Base-by-base conservation (phyloP, 352 stramenopile species). In the Globisporangium rhizosaccharum region DNA sequence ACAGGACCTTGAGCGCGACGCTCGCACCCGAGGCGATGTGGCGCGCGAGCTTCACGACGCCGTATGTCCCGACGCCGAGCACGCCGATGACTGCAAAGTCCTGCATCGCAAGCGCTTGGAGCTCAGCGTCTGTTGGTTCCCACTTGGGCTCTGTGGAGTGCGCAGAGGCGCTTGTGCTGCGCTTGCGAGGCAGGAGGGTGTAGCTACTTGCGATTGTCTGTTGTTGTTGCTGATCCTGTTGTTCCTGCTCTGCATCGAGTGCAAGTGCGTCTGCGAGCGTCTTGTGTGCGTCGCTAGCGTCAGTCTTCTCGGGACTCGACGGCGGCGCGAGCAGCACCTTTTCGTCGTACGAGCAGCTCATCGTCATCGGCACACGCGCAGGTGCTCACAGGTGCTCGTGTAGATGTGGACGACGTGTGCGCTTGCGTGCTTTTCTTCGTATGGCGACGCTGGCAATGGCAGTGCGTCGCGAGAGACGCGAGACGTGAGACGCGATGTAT, bases 1-100 rank as follows among this genome's bases (percentile, higher is more conserved):
- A 87, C 26, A 90, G 61, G 49, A 89, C 72, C 49, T 94, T 94
- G 56, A 92, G 70, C 46, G 84, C 84, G 3, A 94, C 76, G 44
- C 65, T 87, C 20, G 65, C 73, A 8, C 83, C 80, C 1, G 72
- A 86, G 18, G 71, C 65, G 30, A 75, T 67, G 63, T 91, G 84
- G 39, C 75, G 70, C 30, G 87, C 85, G 46, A 93, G 66, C 61
- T 93, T 89, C 20, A 94, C 85, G 14, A 89, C 73, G 42, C 82
- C 87, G 59, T 88, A 93, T 1, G 82, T 87, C 56, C 82, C 86
- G 12, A 90, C 76, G 23, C 82, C 84, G 0, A 94, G 70, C 47
- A 92, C 79, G 50, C 77, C 69, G 33, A 85, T 73, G 53, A 90
- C 49, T n/a, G 88, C 75, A 70, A 90, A 90, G 61, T 85, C 76